A percentile compares a stretch with the other conserved stretches of the same genome.
phyloP scores from a whole-genome alignment of 2,329 filamentous ascomycete genomes.

The Hypoxylon rubiginosum region DNA sequence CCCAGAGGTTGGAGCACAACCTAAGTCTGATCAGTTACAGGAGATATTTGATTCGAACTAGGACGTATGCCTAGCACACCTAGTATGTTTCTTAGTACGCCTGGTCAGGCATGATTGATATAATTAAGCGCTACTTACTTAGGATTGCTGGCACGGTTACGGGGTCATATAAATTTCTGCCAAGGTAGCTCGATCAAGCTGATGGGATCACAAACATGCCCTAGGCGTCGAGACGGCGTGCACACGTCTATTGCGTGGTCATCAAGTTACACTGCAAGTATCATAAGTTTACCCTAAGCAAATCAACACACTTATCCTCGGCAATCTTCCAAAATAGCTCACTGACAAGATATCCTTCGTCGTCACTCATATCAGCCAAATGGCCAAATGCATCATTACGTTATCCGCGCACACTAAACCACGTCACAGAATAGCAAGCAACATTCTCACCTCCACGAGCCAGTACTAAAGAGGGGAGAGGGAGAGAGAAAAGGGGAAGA shows the following conservation, averaged over 20 bases:
- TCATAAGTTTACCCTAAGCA: neutral
- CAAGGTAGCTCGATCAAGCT: too few species aligned
- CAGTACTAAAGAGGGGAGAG: too few species aligned
- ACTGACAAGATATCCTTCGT: neutral
- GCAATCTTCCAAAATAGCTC: neutral
- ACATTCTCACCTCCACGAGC: neutral
- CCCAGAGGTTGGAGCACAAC: too few species aligned
- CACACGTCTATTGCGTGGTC: too few species aligned
- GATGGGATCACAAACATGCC: neutral
- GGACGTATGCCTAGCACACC: too few species aligned
- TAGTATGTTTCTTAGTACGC: too few species aligned
- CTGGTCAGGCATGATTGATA: too few species aligned
- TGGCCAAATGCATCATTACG: neutral
- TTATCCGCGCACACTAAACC: neutral
- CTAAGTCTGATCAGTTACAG: too few species aligned
- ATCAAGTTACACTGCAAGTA: neutral
- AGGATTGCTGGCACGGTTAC: too few species aligned
- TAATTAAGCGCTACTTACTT: too few species aligned
- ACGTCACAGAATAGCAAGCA: neutral
- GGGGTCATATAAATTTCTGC: too few species aligned
- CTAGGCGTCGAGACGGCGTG: neutral
- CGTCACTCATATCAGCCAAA: neutral
- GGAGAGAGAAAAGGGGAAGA: neutral
- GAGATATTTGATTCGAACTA: too few species aligned
- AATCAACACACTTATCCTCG: neutral